Conservation (phyloP, 2,329 filamentous ascomycete species). For the Penicillium sp. region DNA sequence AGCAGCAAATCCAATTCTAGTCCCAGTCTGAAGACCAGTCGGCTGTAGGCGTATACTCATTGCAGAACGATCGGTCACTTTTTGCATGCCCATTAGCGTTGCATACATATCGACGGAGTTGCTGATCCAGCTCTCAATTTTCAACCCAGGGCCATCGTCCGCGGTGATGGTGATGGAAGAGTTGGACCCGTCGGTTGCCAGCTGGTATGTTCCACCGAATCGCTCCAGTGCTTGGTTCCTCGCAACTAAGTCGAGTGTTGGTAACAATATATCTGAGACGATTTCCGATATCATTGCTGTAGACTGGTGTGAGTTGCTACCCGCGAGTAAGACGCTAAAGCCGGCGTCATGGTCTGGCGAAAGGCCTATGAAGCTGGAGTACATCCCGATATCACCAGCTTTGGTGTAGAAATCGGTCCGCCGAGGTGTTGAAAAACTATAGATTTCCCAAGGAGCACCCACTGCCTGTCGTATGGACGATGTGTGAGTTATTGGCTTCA, state of each 20-base stretch:
- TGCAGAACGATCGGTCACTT: slow-evolving; percentile 1
- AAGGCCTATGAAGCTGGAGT: slow-evolving; percentile 25
- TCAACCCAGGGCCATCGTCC: slow-evolving; percentile 22
- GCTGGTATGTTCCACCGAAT: slow-evolving; percentile 23
- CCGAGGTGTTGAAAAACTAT: slow-evolving; percentile 16
- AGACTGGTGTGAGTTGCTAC: slow-evolving; percentile 8
- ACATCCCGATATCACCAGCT: slow-evolving; percentile 25
- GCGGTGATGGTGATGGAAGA: slow-evolving; percentile 21
- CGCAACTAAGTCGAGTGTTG: slow-evolving; percentile 23
- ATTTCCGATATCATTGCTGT: slow-evolving; percentile 17
- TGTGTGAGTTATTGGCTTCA: slow-evolving; percentile 44
- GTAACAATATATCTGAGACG: slow-evolving; percentile 14
- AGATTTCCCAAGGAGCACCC: slow-evolving; percentile 50
- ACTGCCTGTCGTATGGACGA: slow-evolving; percentile 42
- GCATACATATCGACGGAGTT: slow-evolving; percentile 22
- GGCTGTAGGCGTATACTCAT: slow-evolving; percentile 27
- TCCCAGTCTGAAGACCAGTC: slow-evolving; percentile 19
- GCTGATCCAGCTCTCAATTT: slow-evolving; percentile 20
- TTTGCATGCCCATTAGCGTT: slow-evolving; percentile 9
- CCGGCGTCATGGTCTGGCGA: slow-evolving; percentile 29
- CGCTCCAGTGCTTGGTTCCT: slow-evolving; percentile 19
- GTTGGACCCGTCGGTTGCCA: not conserved
- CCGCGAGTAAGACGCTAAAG: slow-evolving; percentile 25
- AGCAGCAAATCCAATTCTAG: slow-evolving; percentile 20
- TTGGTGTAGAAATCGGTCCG: slow-evolving; percentile 28